Conservation (phyloP, 2,329 filamentous ascomycete species). For the Diaporthe aspalathi region DNA sequence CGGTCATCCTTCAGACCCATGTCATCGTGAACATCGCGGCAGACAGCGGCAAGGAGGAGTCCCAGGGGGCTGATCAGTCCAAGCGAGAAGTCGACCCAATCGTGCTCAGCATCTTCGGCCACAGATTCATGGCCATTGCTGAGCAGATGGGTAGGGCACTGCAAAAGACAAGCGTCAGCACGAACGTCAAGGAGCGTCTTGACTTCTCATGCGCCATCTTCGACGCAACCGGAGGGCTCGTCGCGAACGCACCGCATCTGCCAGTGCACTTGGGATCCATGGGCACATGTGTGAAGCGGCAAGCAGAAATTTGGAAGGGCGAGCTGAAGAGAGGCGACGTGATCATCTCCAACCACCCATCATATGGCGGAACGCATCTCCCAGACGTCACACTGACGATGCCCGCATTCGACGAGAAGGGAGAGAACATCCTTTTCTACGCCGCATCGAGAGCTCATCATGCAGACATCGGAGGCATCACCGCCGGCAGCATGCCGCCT, state of each 20-base stretch:
- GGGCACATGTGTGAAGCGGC: slow-evolving; percentile 84
- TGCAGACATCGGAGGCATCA: slow-evolving; percentile 85
- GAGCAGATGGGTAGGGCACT: slow-evolving; percentile 85
- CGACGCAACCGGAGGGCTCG: slow-evolving; percentile 78
- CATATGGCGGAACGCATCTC: slow-evolving; percentile 85
- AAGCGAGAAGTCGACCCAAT: slow-evolving; percentile 75
- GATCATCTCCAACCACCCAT: slow-evolving; percentile 85
- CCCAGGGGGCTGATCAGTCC: slow-evolving; percentile 47
- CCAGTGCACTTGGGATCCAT: slow-evolving; percentile 86
- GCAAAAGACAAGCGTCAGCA: slow-evolving; percentile 83
- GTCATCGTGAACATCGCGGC: slow-evolving; percentile 87
- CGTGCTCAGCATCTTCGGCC: slow-evolving; percentile 81
- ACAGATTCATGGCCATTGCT: slow-evolving; percentile 87
- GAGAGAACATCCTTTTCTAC: slow-evolving; percentile 82
- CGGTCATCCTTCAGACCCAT: slow-evolving; percentile 84
- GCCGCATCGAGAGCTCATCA: slow-evolving; percentile 85
- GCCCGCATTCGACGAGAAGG: slow-evolving; percentile 75
- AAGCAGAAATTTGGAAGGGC: slow-evolving; percentile 83
- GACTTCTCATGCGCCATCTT: slow-evolving; percentile 89
- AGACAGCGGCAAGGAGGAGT: slow-evolving; percentile 51
- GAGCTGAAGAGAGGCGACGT: slow-evolving; percentile 84
- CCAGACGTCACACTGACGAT: slow-evolving; percentile 87
- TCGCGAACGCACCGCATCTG: slow-evolving; percentile 83
- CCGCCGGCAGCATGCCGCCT: slow-evolving; percentile 86
- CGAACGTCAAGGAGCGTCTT: slow-evolving; percentile 83